Evolutionary conservation across 2,329 filamentous ascomycete species (phyloP).

Genomic region (Eutypa lata): DNA sequence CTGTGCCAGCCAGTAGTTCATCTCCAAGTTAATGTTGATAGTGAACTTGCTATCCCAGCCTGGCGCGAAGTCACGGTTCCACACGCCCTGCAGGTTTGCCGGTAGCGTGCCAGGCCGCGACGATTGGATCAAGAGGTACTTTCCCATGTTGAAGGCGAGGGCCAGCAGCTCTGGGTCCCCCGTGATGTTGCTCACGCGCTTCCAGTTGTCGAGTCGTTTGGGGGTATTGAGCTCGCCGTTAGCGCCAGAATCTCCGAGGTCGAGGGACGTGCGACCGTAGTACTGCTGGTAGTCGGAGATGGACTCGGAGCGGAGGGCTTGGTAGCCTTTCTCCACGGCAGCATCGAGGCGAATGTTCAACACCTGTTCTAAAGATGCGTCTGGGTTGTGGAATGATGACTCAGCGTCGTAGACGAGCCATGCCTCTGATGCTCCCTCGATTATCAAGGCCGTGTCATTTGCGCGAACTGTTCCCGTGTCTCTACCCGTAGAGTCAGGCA

Average conservation of each 20-base stretch:
- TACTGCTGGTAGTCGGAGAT: conserved; percentile 27
- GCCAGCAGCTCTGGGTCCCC: conserved; percentile 13
- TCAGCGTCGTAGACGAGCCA: conserved; percentile 1
- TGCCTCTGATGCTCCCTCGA: neutral
- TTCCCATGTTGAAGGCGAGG: conserved; percentile 32
- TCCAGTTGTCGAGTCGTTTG: conserved; percentile 13
- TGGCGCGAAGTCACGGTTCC: conserved; percentile 39
- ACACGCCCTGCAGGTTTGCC: conserved; percentile 42
- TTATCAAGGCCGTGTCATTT: conserved; percentile 1
- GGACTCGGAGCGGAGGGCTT: conserved; percentile 17
- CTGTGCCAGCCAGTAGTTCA: conserved; percentile 49
- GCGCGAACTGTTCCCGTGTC: neutral
- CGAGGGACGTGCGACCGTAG: conserved; percentile 23
- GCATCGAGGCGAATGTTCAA: neutral
- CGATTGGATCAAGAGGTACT: conserved; percentile 10
- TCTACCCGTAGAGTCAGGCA: neutral
- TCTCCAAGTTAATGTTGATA: conserved; percentile 50
- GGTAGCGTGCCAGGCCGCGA: conserved; percentile 25
- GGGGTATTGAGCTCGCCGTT: conserved; percentile 1
- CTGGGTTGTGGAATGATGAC: conserved; percentile 3
- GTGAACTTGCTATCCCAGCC: conserved; percentile 48
- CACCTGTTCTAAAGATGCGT: neutral
- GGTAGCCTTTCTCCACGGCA: conserved; percentile 1
- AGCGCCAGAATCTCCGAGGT: conserved; percentile 14
- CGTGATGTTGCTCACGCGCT: conserved; percentile 3